phyloP scores from a whole-genome alignment of 2,329 filamentous ascomycete genomes.

The Magnaporthiopsis rhizophila region DNA sequence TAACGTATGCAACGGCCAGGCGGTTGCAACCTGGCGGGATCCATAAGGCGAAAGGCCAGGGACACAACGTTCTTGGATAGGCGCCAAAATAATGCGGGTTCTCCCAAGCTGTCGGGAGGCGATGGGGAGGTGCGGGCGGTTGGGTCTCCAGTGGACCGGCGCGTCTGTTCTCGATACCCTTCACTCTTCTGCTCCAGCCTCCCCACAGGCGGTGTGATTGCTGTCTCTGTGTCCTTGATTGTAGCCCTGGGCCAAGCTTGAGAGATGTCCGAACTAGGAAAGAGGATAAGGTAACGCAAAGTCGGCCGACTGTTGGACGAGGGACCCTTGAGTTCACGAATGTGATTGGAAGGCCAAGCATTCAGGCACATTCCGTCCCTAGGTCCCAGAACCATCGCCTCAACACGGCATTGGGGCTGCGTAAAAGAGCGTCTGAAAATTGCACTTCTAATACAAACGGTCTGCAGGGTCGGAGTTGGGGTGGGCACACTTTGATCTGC shows the following conservation, averaged over 20 bases:
- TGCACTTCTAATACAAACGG: not conserved
- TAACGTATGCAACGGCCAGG: not conserved
- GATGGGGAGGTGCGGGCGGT: not conserved
- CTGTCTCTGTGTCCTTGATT: not conserved
- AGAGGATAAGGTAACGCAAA: not conserved
- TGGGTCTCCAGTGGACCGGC: not conserved
- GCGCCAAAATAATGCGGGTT: not conserved
- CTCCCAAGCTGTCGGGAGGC: not conserved
- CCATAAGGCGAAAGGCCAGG: not conserved
- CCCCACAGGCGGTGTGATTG: not conserved
- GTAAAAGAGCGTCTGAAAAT: not conserved
- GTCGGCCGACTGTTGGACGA: not conserved
- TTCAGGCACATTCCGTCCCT: not conserved
- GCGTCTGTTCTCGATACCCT: too few relatives aligned
- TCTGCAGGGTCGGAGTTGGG: not conserved
- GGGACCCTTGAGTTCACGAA: too few relatives aligned
- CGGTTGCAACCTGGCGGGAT: not conserved
- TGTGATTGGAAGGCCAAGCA: not conserved
- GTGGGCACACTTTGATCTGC: not conserved
- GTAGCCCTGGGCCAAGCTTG: not conserved
- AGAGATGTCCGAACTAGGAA: not conserved
- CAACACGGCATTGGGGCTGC: not conserved
- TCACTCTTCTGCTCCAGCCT: not conserved
- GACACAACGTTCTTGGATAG: not conserved
- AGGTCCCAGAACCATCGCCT: not conserved